Evolutionary conservation across 768 basidiomycete species (phyloP), one percentile per base, ranked within the genome.

Genomic region (Trametes elegans): DNA sequence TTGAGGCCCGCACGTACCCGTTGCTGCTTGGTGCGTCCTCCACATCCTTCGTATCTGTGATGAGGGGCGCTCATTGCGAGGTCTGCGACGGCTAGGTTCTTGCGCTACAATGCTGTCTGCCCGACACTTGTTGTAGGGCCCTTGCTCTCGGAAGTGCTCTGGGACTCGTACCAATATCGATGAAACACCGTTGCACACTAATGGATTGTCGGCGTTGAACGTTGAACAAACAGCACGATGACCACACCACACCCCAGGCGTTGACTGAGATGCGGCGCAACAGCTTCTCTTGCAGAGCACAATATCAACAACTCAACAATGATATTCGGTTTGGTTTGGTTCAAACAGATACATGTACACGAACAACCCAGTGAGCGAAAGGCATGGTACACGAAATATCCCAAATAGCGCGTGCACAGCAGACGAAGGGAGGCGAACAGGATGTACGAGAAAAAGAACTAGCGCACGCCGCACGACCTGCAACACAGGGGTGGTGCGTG

Each of bases 331-430:
- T n/a, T 7, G 24, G 49, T 29, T 31, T 14, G 24, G 38, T 51
- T 46, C 49, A 44, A 49, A 49, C n/a, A 38, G 26, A 43, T 57
- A 57, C 55, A 57, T 57, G 28, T 50, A 57, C 49, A 57, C 55
- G 49, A 50, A 57, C 10, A 36, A 45, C 49, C 55, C 55, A 13
- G 19, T 24, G 27, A 57, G 43, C 55, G 13, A 21, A 26, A 35
- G 13, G 24, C 49, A 52, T 47, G 32, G 26, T 52, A 47, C 44
- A 47, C 44, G 28, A 36, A 57, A 26, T 32, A 50, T 53, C 50
- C 57, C 57, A 58, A 43, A 32, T 19, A 44, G 21, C 50, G 57
- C 57, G 41, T 53, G 57, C 50, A 43, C 57, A 49, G 57, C 57
- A 58, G 19, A 49, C 51, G 57, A 58, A 49, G 46, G 31, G 45